Evolutionary conservation across 2,329 filamentous ascomycete species (phyloP).

Genomic region (Mycosphaerella arachidis): DNA sequence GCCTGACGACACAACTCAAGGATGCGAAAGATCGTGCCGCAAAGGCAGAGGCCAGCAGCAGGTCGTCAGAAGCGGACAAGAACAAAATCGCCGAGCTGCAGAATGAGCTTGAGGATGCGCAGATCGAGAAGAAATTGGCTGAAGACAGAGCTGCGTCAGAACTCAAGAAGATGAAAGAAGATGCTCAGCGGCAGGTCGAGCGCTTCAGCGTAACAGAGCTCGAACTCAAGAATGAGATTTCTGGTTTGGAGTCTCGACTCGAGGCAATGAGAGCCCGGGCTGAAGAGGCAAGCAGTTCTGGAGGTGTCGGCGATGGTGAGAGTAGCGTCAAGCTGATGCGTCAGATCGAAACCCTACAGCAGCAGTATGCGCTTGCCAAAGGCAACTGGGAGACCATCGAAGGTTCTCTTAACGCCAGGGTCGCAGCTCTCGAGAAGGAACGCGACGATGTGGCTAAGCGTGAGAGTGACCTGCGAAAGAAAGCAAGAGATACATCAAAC

Average conservation of each 20-base stretch:
- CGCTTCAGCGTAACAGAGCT: constrained; percentile 63
- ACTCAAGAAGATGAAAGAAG: constrained; percentile 67
- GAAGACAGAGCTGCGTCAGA: constrained; percentile 67
- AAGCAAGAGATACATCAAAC: constrained; percentile 75
- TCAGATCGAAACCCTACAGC: constrained; percentile 92
- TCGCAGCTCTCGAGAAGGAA: constrained; percentile 79
- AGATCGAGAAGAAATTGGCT: constrained; percentile 72
- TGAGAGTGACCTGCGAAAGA: constrained; percentile 83
- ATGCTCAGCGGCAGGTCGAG: constrained; percentile 67
- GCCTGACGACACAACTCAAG: constrained; percentile 65
- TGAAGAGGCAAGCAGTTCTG: constrained; percentile 70
- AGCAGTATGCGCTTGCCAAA: constrained; percentile 87
- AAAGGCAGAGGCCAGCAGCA: constrained; percentile 61
- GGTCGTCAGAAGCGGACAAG: constrained; percentile 64
- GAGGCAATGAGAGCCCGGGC: constrained; percentile 79
- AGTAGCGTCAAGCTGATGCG: constrained; percentile 65
- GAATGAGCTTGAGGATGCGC: constrained; percentile 59
- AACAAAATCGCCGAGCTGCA: constrained; percentile 52
- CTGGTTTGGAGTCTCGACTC: constrained; percentile 77
- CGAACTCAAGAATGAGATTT: constrained; percentile 75
- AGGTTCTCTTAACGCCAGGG: constrained; percentile 71
- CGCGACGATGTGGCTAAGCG: constrained; percentile 77
- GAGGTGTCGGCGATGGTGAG: constrained; percentile 59
- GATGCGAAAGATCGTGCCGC: constrained; percentile 64
- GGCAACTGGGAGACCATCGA: constrained; percentile 99